Evolutionary conservation across 345 rosid genomes (phyloP).

Genomic region (Balakata baccata): DNA sequence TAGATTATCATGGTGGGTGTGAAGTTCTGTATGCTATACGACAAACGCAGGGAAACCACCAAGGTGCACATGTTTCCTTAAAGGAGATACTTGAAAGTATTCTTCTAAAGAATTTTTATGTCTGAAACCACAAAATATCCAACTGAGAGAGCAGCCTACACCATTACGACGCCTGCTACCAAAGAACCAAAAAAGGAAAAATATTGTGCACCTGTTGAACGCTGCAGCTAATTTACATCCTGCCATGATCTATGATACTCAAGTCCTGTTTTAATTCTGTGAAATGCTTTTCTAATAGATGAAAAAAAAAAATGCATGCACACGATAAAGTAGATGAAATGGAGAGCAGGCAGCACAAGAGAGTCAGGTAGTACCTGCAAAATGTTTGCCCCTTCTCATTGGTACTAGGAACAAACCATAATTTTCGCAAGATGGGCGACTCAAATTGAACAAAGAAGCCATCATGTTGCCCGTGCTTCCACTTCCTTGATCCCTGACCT

Average conservation of each 20-base stretch:
- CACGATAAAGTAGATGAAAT: neutral
- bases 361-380: constrained; percentile 60
- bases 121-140: neutral
- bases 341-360: neutral
- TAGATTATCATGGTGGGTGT: neutral
- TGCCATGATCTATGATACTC: neutral
- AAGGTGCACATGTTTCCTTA: neutral
- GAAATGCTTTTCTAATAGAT: neutral
- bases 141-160: neutral
- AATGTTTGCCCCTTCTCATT: constrained; percentile 71
- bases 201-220: neutral
- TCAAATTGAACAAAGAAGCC: constrained; percentile 95
- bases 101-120: neutral
- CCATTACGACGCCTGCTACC: no score
- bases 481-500: constrained; percentile 98
- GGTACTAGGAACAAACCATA: constrained; percentile 87
- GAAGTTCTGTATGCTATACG: neutral
- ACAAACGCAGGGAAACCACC: neutral
- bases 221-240: neutral
- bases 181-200: no score
- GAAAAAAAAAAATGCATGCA: neutral
- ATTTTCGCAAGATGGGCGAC: constrained; percentile 58
- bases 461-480: constrained; percentile 86
- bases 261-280: neutral
- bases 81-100: constrained; percentile 1